These are phyloP conservation scores for Acidiella bohemica DNA, from an alignment of 495 filamentous ascomycete genomes.

Conservation along the genomic window DNA sequence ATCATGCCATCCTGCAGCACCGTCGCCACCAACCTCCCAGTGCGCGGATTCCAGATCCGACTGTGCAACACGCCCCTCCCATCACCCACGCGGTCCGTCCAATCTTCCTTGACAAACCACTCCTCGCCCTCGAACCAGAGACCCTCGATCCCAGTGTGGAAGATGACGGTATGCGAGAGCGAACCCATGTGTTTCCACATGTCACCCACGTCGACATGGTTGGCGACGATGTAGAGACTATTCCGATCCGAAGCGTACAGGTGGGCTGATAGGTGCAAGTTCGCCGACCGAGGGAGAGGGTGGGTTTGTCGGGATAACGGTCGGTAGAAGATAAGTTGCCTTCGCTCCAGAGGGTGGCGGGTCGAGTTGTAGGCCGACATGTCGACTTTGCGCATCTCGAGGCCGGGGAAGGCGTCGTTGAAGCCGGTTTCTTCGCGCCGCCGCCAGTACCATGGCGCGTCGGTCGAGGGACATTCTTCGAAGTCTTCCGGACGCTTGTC, in stretches of 20 bases:
- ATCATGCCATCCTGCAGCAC: constrained; percentile 22
- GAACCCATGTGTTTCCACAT: constrained; percentile 42
- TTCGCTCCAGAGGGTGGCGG: constrained; percentile 38
- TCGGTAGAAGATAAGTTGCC: constrained; percentile 47
- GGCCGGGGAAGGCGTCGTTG: constrained; percentile 37
- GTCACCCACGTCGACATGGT: constrained; percentile 43
- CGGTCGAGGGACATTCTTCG: constrained; percentile 31
- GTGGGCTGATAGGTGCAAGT: constrained; percentile 50
- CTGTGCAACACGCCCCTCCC: constrained; percentile 49
- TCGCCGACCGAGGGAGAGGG: constrained; percentile 24
- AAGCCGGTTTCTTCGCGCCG: constrained; percentile 5
- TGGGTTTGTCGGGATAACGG: no score
- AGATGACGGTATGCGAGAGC: constrained; percentile 47
- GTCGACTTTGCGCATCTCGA: constrained; percentile 51
- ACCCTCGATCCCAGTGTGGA: constrained; percentile 38
- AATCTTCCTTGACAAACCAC: constrained; percentile 59
- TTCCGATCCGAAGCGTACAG: constrained; percentile 58
- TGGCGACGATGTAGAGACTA: constrained; percentile 48
- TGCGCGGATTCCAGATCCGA: constrained; percentile 49
- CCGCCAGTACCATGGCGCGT: constrained; percentile 35
- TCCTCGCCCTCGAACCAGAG: constrained; percentile 29
- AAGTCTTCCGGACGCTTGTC: constrained; percentile 32
- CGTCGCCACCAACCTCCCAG: constrained; percentile 31
- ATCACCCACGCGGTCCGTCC: constrained; percentile 40
- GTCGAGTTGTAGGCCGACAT: constrained; percentile 42